These are phyloP conservation scores for Ochetophila trinervis DNA, from an alignment of 306 rosid species.

Conservation along the genomic window DNA sequence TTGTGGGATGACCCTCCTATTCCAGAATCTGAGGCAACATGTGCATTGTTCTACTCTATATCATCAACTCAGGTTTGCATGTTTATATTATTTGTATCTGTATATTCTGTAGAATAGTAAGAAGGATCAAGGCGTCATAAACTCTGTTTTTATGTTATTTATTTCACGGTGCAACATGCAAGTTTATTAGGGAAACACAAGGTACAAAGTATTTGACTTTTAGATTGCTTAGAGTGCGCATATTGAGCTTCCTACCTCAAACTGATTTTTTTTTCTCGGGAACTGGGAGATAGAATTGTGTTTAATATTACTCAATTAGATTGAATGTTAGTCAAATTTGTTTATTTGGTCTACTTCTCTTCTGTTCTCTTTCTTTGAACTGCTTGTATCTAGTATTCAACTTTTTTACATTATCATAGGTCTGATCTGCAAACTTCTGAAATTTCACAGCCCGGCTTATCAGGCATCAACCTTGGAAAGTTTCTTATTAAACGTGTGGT, in stretches of 20 bases:
- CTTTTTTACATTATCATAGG: background rate
- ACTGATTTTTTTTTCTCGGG: background rate
- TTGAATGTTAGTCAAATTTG: background rate
- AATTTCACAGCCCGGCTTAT: slow-evolving; percentile 78
- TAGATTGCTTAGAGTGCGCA: background rate
- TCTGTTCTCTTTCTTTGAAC: background rate
- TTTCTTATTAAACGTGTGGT: slow-evolving; percentile 91
- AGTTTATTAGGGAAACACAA: slow-evolving; percentile 7
- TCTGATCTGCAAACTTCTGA: slow-evolving; percentile 28
- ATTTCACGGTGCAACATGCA: slow-evolving; percentile 14
- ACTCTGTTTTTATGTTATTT: background rate
- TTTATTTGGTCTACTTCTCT: background rate
- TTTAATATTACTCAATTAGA: background rate
- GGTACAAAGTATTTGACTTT: slow-evolving; percentile 15
- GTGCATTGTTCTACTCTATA: slow-evolving; percentile 94
- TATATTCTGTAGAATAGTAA: slow-evolving; percentile 4
- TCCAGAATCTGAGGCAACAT: slow-evolving; percentile 73
- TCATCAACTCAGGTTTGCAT: slow-evolving; percentile 88
- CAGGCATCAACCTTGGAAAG: slow-evolving; percentile 92
- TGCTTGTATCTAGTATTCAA: background rate
- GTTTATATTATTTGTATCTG: background rate
- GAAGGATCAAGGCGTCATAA: background rate
- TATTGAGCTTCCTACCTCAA: background rate
- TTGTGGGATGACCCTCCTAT: slow-evolving; percentile 92
- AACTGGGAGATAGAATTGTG: background rate